phyloP scores from a whole-genome alignment of 163 green algal species.

The Scenedesmus sp. region DNA sequence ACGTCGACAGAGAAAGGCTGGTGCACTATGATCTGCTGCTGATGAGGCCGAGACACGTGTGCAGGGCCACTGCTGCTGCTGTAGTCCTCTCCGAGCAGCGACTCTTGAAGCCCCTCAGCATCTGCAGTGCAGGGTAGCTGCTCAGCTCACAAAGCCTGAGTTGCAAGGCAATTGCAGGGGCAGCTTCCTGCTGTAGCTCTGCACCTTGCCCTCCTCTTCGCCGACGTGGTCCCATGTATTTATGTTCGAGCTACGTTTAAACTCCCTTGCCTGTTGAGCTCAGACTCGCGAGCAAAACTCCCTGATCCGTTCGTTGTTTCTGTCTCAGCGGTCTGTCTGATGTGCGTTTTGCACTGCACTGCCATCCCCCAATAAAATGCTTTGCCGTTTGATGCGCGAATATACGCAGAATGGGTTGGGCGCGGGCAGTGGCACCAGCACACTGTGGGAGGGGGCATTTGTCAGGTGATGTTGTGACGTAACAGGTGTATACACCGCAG shows the following conservation, averaged over 20 bases:
- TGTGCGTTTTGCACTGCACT: no score
- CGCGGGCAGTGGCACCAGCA: no score
- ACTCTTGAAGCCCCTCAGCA: conserved; percentile 11
- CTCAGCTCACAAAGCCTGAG: neutral
- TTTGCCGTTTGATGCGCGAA: no score
- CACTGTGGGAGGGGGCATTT: no score
- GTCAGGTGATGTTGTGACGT: no score
- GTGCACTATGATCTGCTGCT: conserved; percentile 48
- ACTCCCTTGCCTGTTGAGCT: no score
- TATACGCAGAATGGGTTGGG: no score
- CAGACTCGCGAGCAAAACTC: no score
- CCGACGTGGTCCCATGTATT: neutral
- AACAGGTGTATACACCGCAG: no score
- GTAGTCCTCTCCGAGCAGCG: conserved; percentile 16
- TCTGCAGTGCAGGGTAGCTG: neutral
- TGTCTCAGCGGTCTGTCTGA: no score
- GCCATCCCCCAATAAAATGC: no score
- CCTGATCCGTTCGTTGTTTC: no score
- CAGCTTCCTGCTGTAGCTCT: conserved; percentile 8
- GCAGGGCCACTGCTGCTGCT: neutral
- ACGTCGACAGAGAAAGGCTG: conserved; percentile 28
- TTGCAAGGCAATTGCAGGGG: neutral
- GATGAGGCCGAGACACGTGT: neutral
- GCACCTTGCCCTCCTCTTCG: neutral
- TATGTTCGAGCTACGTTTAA: neutral